Evolutionary conservation across 495 filamentous ascomycete genomes (phyloP).

Genomic region (Penicillium taxi): DNA sequence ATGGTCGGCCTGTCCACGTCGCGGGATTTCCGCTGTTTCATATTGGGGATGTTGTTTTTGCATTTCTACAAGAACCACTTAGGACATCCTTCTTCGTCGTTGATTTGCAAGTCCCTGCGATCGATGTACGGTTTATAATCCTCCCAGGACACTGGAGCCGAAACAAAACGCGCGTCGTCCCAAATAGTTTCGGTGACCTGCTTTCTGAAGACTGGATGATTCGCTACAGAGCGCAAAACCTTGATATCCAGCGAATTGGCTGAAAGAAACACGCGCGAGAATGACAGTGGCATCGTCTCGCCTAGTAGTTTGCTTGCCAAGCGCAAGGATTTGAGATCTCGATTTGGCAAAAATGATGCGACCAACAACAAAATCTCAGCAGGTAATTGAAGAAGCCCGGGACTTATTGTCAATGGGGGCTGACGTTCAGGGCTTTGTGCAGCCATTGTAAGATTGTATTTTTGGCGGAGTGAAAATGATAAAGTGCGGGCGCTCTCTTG

Average conservation of each 20-base stretch:
- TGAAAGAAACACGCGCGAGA: conserved; percentile 20
- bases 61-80: conserved; percentile 14
- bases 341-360: conserved; percentile 7
- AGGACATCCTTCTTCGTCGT: conserved; percentile 14
- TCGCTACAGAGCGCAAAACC: conserved; percentile 22
- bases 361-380: conserved; percentile 4
- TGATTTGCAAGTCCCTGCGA: conserved; percentile 9
- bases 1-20: conserved; percentile 13
- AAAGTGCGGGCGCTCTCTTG: too few species aligned
- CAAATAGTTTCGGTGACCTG: conserved; percentile 22
- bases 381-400: conserved; percentile 5
- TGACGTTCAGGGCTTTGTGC: conserved; percentile 6
- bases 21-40: conserved; percentile 5
- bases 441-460: conserved; percentile 8
- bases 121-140: conserved; percentile 4
- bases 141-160: too few species aligned
- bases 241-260: conserved; percentile 17
- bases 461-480: conserved; percentile 8
- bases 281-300: conserved; percentile 10
- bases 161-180: conserved; percentile 19
- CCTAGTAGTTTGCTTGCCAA: conserved; percentile 12
- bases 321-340: conserved; percentile 20
- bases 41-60: conserved; percentile 8
- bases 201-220: conserved; percentile 14
- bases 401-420: conserved; percentile 4